Evolutionary conservation across 768 basidiomycete species (phyloP).

Genomic region (Leccinum imitatum): DNA sequence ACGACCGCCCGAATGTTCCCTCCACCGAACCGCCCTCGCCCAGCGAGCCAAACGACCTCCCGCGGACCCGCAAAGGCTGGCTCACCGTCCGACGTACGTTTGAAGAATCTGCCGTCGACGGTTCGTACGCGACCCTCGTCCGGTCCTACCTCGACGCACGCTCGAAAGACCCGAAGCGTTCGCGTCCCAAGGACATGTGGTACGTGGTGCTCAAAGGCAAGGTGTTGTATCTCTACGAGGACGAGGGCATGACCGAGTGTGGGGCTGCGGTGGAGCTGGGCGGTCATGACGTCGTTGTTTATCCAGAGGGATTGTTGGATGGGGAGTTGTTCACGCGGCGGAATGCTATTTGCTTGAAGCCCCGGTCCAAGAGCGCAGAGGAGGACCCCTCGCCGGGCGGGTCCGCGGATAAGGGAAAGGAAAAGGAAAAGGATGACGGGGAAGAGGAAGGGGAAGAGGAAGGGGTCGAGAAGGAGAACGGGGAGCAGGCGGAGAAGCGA

Average conservation of each 20-base stretch:
- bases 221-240: constrained; percentile 91
- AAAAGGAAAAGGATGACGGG: background rate
- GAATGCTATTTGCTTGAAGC: constrained; percentile 80
- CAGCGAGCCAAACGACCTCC: constrained; percentile 52
- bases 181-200: constrained; percentile 90
- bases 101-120: constrained; percentile 60
- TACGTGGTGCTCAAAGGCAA: constrained; percentile 90
- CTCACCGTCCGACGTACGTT: constrained; percentile 80
- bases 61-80: constrained; percentile 75
- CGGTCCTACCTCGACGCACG: constrained; percentile 77
- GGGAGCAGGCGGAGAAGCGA: background rate
- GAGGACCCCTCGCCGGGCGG: constrained; percentile 44
- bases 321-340: constrained; percentile 91
- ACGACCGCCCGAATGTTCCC: constrained; percentile 27
- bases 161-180: constrained; percentile 80
- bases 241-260: constrained; percentile 88
- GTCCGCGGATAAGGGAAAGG: constrained; percentile 36
- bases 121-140: constrained; percentile 76
- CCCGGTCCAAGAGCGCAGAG: constrained; percentile 39
- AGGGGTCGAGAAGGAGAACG: background rate
- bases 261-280: constrained; percentile 87
- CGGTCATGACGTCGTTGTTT: constrained; percentile 73
- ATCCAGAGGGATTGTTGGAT: constrained; percentile 71
- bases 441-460: background rate
- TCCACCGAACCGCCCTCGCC: constrained; percentile 18